A percentile compares a stretch with the other conserved stretches of the same genome.
These are phyloP conservation scores for Epichloe gansuensis DNA, from an alignment of 2,329 filamentous ascomycete genomes.

Conservation along the genomic window DNA sequence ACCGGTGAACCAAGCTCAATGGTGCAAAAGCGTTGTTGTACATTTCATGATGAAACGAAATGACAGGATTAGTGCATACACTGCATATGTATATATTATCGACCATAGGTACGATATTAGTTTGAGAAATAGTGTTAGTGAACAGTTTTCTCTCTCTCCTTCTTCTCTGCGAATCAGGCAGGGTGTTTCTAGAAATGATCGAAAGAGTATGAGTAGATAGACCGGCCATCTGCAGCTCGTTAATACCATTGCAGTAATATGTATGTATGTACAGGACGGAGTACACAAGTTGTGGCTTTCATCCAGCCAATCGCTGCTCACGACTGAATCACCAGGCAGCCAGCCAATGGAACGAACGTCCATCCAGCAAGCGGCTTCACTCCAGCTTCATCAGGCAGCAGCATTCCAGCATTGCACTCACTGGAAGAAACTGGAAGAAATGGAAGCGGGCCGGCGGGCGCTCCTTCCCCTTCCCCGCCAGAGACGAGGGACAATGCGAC, in stretches of 20 bases:
- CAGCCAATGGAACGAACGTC: constrained; percentile 1
- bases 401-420: constrained; percentile 9
- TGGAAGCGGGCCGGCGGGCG: background rate
- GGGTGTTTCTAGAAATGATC: too few relatives aligned
- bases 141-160: too few relatives aligned
- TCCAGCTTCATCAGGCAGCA: constrained; percentile 9
- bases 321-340: background rate
- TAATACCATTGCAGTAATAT: too few relatives aligned
- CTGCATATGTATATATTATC: background rate
- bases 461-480: constrained; percentile 1
- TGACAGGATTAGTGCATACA: background rate
- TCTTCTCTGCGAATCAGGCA: too few relatives aligned
- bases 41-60: background rate
- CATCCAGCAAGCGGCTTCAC: too few relatives aligned
- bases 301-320: background rate
- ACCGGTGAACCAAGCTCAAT: constrained; percentile 11
- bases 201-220: too few relatives aligned
- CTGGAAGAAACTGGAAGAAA: background rate
- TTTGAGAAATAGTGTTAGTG: too few relatives aligned
- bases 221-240: too few relatives aligned
- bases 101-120: background rate
- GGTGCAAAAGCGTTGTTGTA: background rate
- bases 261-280: too few relatives aligned
- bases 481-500: background rate
- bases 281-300: too few relatives aligned